These are phyloP conservation scores for Gossypium longicalyx DNA, from an alignment of 345 rosid species.

Conservation along the genomic window DNA sequence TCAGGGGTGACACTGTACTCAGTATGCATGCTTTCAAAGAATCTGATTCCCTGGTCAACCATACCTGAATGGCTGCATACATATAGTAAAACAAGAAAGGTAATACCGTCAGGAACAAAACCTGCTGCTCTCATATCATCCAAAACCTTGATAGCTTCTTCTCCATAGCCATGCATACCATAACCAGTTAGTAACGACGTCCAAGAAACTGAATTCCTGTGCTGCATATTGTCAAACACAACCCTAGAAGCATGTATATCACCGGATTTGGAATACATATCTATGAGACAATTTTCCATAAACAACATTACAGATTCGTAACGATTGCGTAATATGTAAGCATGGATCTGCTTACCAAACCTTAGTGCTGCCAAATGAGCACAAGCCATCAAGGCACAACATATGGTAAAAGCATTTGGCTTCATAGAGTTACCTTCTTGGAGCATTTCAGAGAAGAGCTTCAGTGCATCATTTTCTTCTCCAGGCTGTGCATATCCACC, in stretches of 20 bases:
- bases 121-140: conserved; percentile 57
- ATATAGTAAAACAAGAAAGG: conserved; percentile 71
- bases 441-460: conserved; percentile 59
- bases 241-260: conserved; percentile 48
- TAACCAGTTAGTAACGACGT: conserved; percentile 78
- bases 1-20: conserved; percentile 53
- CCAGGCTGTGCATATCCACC: conserved; percentile 88
- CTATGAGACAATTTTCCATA: conserved; percentile 69
- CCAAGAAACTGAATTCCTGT: conserved; percentile 69
- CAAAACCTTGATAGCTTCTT: conserved; percentile 54
- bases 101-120: conserved; percentile 53
- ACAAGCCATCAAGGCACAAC: conserved; percentile 80
- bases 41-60: conserved; percentile 64
- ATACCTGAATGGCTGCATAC: conserved; percentile 90
- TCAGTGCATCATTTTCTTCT: conserved; percentile 65
- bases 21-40: conserved; percentile 48
- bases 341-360: conserved; percentile 68
- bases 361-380: conserved; percentile 67
- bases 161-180: conserved; percentile 82
- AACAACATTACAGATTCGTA: conserved; percentile 29
- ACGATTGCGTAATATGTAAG: conserved; percentile 53
- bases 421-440: conserved; percentile 36
- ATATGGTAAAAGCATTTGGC: conserved; percentile 73
- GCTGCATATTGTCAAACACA: conserved; percentile 57
- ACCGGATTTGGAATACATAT: conserved; percentile 85